phyloP scores from a whole-genome alignment of 2,329 filamentous ascomycete genomes.

The Trichoderma gracile region DNA sequence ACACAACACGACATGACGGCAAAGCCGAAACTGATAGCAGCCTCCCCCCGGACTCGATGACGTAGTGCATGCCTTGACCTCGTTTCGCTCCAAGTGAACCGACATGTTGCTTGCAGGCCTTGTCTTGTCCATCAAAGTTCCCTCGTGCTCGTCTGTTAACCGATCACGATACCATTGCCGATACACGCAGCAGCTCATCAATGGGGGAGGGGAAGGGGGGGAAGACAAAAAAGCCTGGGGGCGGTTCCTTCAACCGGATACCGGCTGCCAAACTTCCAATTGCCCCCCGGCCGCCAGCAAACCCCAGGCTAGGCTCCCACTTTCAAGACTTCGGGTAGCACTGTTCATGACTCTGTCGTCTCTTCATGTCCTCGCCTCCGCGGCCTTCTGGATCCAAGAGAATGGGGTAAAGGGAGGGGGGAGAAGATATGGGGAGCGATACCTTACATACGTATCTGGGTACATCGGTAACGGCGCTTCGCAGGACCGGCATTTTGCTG shows the following conservation, averaged over 20 bases:
- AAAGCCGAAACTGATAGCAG: constrained; percentile 4
- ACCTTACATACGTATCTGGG: background rate
- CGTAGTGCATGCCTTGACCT: background rate
- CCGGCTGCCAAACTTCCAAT: background rate
- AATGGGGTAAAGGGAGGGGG: background rate
- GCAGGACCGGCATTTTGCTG: constrained; percentile 1
- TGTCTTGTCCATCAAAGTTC: background rate
- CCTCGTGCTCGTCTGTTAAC: background rate
- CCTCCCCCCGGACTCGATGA: background rate
- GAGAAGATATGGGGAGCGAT: background rate
- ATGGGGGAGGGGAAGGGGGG: too few relatives aligned
- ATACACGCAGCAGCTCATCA: background rate
- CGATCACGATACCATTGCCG: background rate
- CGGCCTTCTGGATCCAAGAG: background rate
- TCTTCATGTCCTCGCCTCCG: constrained; percentile 1
- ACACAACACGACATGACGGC: constrained; percentile 3
- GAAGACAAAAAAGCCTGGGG: too few relatives aligned
- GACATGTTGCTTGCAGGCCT: background rate
- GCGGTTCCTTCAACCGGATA: background rate
- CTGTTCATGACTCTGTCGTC: too few relatives aligned
- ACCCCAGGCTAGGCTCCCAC: background rate
- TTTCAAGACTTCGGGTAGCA: background rate
- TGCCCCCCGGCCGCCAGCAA: background rate
- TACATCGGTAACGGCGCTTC: constrained; percentile 9
- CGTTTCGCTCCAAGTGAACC: too few relatives aligned